Evolutionary conservation across 306 rosid species (phyloP).

Genomic region (Arachis stenosperma): DNA sequence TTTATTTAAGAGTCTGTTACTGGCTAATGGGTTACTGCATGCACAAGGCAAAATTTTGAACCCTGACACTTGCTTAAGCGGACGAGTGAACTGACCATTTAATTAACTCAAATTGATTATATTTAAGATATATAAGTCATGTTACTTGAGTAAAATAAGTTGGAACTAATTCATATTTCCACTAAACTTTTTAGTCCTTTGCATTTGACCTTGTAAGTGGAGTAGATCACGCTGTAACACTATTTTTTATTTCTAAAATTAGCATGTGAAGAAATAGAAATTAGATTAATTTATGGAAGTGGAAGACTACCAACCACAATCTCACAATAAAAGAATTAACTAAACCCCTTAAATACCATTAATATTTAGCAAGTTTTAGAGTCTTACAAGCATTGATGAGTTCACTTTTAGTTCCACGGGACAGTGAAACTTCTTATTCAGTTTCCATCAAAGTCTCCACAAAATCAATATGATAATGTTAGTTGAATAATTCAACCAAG

Average conservation of each 20-base stretch:
- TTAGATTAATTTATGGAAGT: neutral
- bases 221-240: neutral
- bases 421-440: neutral
- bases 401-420: neutral
- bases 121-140: neutral
- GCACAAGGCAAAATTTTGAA: too few species aligned
- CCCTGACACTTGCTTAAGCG: too few species aligned
- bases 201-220: neutral
- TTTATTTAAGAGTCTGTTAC: too few species aligned
- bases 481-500: neutral
- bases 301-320: conserved; percentile 9
- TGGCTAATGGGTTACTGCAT: too few species aligned
- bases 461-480: neutral
- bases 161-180: conserved; percentile 2
- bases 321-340: neutral
- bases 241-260: neutral
- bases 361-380: neutral
- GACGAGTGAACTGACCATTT: too few species aligned
- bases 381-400: conserved; percentile 9
- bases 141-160: neutral
- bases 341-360: neutral
- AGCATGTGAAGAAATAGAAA: neutral
- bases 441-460: neutral
- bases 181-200: neutral
- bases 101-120: too few species aligned